Conservation (phyloP, 495 filamentous ascomycete species). For the Aspergillus coremiiformis region DNA sequence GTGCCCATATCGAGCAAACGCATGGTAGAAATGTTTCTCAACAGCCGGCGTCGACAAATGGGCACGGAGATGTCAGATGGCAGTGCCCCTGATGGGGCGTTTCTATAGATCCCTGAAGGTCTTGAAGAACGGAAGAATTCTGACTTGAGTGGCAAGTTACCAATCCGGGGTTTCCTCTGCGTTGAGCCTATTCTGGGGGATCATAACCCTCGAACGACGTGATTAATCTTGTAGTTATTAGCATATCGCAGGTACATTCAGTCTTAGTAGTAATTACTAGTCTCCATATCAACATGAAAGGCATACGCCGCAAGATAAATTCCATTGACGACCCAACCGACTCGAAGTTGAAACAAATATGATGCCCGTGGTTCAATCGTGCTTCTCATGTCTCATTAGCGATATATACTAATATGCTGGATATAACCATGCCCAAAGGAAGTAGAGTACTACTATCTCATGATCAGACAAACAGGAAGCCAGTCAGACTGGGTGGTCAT, state of each 20-base stretch:
- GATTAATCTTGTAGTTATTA: background rate
- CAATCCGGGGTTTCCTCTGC: background rate
- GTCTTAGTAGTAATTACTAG: background rate
- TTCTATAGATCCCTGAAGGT: slow-evolving; percentile 19
- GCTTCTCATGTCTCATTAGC: background rate
- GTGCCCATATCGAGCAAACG: slow-evolving; percentile 42
- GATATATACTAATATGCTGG: background rate
- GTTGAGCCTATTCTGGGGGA: background rate
- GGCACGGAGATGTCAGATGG: slow-evolving; percentile 17
- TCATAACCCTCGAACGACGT: background rate
- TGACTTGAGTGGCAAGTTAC: background rate
- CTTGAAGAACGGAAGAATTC: background rate
- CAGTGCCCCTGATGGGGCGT: slow-evolving; percentile 17
- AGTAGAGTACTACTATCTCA: background rate
- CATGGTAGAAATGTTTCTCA: slow-evolving; percentile 56
- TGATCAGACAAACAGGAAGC: background rate
- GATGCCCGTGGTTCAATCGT: background rate
- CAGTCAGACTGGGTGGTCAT: too few species aligned
- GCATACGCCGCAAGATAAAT: background rate
- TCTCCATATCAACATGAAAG: background rate
- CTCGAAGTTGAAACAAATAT: too few species aligned
- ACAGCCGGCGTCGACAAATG: slow-evolving; percentile 43
- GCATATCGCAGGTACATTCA: background rate
- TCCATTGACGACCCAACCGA: too few species aligned
- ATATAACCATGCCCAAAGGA: background rate